Conservation (phyloP, 768 basidiomycete species). For the Phaeotremella skinneri region DNA sequence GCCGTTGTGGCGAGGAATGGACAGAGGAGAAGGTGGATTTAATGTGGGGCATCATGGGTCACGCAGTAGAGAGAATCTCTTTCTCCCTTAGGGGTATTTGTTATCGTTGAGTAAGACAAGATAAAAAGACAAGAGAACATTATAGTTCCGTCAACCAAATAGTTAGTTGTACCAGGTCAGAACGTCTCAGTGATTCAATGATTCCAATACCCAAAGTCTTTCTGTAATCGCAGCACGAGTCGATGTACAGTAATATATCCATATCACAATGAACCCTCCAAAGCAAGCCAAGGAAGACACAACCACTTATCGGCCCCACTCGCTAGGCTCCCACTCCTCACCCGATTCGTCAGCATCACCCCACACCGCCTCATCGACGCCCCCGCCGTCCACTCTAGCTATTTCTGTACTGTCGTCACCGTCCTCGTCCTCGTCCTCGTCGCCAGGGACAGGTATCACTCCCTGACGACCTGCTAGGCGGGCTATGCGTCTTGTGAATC, state of each 20-base stretch:
- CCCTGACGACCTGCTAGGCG: slow-evolving; percentile 26
- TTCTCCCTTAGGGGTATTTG: too few relatives aligned
- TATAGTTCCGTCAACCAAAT: not conserved
- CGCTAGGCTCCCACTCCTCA: slow-evolving; percentile 33
- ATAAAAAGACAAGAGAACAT: not conserved
- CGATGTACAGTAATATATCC: not conserved
- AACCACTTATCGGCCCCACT: slow-evolving; percentile 30
- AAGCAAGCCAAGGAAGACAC: not conserved
- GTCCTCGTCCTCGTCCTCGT: slow-evolving; percentile 15
- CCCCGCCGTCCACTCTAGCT: not conserved
- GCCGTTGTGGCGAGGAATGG: too few relatives aligned
- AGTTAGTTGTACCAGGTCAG: too few relatives aligned
- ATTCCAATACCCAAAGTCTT: too few relatives aligned
- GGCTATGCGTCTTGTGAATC: slow-evolving; percentile 29
- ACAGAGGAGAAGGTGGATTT: too few relatives aligned
- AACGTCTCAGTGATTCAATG: too few relatives aligned
- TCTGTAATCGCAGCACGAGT: too few relatives aligned
- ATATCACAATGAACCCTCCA: not conserved
- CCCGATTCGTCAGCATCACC: slow-evolving; percentile 18
- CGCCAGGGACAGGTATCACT: slow-evolving; percentile 33
- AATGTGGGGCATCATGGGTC: too few relatives aligned
- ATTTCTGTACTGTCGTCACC: too few relatives aligned
- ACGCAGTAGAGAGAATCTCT: too few relatives aligned
- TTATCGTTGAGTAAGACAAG: too few relatives aligned
- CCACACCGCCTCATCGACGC: slow-evolving; percentile 13